Base-by-base conservation (phyloP, 352 stramenopile species). In the Pythium monospermum region DNA sequence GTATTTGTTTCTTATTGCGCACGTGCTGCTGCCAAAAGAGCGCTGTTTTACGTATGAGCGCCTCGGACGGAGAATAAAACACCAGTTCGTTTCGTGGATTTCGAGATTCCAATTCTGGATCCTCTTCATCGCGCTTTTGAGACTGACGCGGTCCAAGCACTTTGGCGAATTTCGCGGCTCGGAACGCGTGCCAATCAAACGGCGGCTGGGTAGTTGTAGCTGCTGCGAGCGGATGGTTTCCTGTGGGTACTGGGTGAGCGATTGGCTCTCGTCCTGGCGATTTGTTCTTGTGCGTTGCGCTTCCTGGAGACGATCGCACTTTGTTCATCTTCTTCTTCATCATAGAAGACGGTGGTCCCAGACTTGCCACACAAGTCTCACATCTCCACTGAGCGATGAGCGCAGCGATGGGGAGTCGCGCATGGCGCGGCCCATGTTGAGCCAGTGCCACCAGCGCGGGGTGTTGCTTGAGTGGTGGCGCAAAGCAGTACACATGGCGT, bases 401-500 rank as follows among this genome's bases (percentile, higher is more conserved):
- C 36, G 16, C 43, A 6, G 25, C 23, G 3, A 61, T 51, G 2
- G 53, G 38, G 6, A 30, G 49, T 3, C 60, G 60, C 35, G 46
- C 52, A 42, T 68, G 53, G 22, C 59, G 59, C 2, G 59, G 53
- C 33, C 62, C 53, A n/a, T n/a, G n/a, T 25, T 52, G 26, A 3
- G 38, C n/a, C 5, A 64, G 39, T 1, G 26, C 28, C 0, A 27
- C 8, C 10, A 76, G 66, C 11, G 61, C 72, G 4, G 76, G 78
- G 27, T 90, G 76, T 22, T 90, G 69, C 47, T 74, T 73, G 15
- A 83, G 59, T 32, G 76, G 73, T 4, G 78, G 78, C 11, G 63
- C 59, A 18, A 87, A 90, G 43, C 78, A 90, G 48, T 86, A 90
- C 13, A 87, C 49, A 47, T 87, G 78, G 21, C 73, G 74, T 0